Evolutionary conservation across 495 filamentous ascomycete genomes (phyloP).

Genomic region (Talaromyces thailandensis): DNA sequence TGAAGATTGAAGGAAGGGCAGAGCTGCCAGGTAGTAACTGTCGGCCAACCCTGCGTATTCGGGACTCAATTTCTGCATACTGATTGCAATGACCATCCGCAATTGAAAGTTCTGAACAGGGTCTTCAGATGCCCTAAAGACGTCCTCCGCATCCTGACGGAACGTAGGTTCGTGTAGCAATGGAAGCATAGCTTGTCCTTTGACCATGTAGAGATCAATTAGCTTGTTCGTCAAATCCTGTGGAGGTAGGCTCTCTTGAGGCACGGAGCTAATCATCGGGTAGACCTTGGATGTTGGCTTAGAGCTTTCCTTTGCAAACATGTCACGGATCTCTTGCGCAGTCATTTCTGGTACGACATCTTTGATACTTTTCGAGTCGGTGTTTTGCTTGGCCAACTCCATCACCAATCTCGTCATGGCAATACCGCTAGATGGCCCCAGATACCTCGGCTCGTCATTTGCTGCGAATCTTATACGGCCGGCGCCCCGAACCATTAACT

Average conservation of each 20-base stretch:
- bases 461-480: conserved; percentile 74
- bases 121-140: conserved; percentile 66
- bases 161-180: conserved; percentile 78
- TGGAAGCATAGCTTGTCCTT: conserved; percentile 79
- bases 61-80: conserved; percentile 77
- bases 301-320: conserved; percentile 44
- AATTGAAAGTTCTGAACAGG: conserved; percentile 78
- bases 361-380: conserved; percentile 73
- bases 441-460: conserved; percentile 75
- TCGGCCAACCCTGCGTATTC: conserved; percentile 81
- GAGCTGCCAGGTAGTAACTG: conserved; percentile 81
- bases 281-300: conserved; percentile 63
- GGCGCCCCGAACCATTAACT: conserved; percentile 72
- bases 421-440: conserved; percentile 88
- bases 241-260: conserved; percentile 60
- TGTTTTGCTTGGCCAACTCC: conserved; percentile 86
- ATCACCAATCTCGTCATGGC: conserved; percentile 89
- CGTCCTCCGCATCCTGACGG: conserved; percentile 63
- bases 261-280: conserved; percentile 66
- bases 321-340: conserved; percentile 47
- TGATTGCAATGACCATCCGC: conserved; percentile 84
- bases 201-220: conserved; percentile 69
- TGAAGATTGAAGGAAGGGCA: conserved; percentile 69
- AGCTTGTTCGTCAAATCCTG: conserved; percentile 59
- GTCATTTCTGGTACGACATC: conserved; percentile 72